Base-by-base conservation (phyloP, 2,329 filamentous ascomycete genomes). In the Epichloe gansuensis region DNA sequence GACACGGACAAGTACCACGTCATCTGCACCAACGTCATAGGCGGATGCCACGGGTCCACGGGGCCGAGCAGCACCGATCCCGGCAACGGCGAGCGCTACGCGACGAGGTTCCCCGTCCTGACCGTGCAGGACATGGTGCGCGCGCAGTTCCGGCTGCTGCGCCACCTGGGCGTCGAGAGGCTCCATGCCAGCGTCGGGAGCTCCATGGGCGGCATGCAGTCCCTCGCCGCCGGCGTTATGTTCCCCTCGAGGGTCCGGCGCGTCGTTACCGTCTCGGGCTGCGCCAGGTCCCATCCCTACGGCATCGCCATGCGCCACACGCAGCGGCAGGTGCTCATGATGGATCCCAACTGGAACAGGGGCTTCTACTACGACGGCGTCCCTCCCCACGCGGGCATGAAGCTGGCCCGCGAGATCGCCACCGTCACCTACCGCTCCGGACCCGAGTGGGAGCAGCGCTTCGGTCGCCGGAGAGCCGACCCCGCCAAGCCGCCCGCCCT, bases 201-300 rank as follows among this genome's bases (percentile, higher is more conserved):
- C 5, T 95, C 89, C 67, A 98, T 98, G 93, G 93, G 93, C 50
- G 93, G 93, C 51, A 98, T 98, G 93, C 91, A 95, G 66, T 93
- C 87, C 59, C 77, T 98, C 5, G 90, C 90, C 7, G 87, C 89
- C 0, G 93, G 88, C 3, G 81, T 87, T 1, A 71, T 95, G 34
- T 95, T 91, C 65, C 87, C 89, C 0, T 80, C 87, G 40, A 79
- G 91, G 36, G 85, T 98, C 3, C 82, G 82, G 40, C 83, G 85
- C 58, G 80, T 98, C 56, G 87, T 89, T 39, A 91, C 84, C 61
- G 93, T 97, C 63, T 94, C 87, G 63, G 93, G 91, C 12, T 98
- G 93, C 67, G 93, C 91, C 0, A 78, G 93, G 57, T 94, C 87
- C 60, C 93, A 98, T 66, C 93, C 93, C 0, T 98, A 98, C 72